Conservation (phyloP, 768 basidiomycete genomes). For the Scleroderma bovista region DNA sequence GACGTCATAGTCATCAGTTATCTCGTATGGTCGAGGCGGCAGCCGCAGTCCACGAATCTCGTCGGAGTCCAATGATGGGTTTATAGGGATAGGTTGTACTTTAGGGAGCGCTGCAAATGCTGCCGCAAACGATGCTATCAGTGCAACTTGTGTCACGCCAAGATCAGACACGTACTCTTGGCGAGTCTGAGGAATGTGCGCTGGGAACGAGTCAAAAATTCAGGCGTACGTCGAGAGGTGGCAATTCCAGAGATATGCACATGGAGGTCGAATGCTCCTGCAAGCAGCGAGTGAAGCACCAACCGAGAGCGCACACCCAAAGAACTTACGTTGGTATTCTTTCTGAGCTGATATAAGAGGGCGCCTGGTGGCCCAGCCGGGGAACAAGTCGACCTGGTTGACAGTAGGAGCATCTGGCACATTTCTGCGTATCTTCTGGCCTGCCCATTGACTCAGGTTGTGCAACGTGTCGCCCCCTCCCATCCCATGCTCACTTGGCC, state of each 20-base stretch:
- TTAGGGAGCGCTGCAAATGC: conserved; percentile 75
- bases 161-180: conserved; percentile 44
- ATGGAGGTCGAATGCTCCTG: conserved; percentile 63
- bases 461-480: conserved; percentile 25
- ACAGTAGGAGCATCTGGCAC: conserved; percentile 16
- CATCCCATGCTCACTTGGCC: conserved; percentile 17
- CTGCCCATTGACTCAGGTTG: conserved; percentile 60
- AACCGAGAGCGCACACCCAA: neutral
- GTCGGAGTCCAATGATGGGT: conserved; percentile 18
- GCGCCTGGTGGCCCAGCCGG: conserved; percentile 71
- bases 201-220: conserved; percentile 66
- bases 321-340: conserved; percentile 23
- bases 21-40: conserved; percentile 55
- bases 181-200: conserved; percentile 72
- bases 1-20: conserved; percentile 52
- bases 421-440: conserved; percentile 43
- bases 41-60: conserved; percentile 33
- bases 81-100: conserved; percentile 28
- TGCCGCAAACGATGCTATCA: conserved; percentile 23
- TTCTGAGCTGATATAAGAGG: conserved; percentile 27
- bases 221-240: conserved; percentile 50
- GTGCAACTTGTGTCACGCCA: neutral
- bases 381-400: conserved; percentile 61
- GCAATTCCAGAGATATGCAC: conserved; percentile 78
- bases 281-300: neutral